phyloP scores from a whole-genome alignment of 1,139 yeast species.

The Eremothecium gossypii region DNA sequence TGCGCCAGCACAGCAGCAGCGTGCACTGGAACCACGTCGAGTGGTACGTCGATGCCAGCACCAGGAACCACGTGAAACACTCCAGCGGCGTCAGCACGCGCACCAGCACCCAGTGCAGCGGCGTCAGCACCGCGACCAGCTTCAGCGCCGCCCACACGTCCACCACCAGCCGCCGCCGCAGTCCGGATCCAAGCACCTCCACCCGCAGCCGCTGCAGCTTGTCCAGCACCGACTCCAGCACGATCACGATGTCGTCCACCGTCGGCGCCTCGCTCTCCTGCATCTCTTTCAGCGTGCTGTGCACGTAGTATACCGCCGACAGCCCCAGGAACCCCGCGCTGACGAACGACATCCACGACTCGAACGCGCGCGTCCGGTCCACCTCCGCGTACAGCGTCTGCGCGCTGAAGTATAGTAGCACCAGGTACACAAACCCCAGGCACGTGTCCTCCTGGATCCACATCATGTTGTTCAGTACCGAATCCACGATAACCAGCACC shows the following conservation, averaged over 20 bases:
- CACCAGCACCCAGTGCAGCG: constrained; percentile 14
- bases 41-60: constrained; percentile 14
- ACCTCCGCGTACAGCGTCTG: constrained; percentile 4
- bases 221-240: constrained; percentile 20
- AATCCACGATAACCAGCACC: constrained; percentile 17
- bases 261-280: constrained; percentile 26
- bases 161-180: neutral
- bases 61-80: constrained; percentile 10
- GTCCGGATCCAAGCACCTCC: constrained; percentile 11
- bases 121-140: constrained; percentile 6
- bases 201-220: constrained; percentile 18
- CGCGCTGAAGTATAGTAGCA: constrained; percentile 8
- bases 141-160: constrained; percentile 1
- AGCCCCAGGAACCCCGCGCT: constrained; percentile 12
- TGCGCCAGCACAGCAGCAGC: constrained; percentile 23
- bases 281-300: constrained; percentile 17
- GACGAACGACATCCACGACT: constrained; percentile 19
- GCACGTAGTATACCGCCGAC: constrained; percentile 17
- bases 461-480: constrained; percentile 16
- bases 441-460: constrained; percentile 21
- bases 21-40: constrained; percentile 26
- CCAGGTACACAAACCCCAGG: constrained; percentile 16
- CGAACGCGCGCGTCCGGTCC: constrained; percentile 1
- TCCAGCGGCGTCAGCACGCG: constrained; percentile 10
- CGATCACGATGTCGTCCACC: constrained; percentile 25